Conservation (phyloP, 345 rosid species). For the Salix arbutifolia region DNA sequence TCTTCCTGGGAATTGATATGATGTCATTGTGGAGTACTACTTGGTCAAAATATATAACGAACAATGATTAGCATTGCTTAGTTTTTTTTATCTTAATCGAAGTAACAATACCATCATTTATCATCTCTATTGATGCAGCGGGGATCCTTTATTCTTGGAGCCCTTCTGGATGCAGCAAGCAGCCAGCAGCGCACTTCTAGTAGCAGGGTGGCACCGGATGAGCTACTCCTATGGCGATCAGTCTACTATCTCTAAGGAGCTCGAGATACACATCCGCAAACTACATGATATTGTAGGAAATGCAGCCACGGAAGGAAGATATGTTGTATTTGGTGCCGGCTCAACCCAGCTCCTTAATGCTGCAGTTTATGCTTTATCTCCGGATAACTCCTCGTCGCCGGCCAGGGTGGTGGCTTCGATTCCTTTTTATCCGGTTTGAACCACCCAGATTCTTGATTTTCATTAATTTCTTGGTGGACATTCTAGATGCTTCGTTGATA, state of each 20-base stretch:
- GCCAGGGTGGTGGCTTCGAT: conserved; percentile 43
- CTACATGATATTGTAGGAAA: conserved; percentile 52
- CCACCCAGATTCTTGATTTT: background rate
- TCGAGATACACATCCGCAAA: conserved; percentile 41
- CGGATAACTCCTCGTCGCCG: conserved; percentile 38
- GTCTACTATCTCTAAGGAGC: conserved; percentile 26
- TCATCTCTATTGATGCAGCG: conserved; percentile 25
- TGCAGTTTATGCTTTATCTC: conserved; percentile 55
- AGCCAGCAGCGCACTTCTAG: conserved; percentile 37
- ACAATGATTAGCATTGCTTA: no score
- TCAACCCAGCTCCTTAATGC: conserved; percentile 65
- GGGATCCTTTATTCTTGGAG: conserved; percentile 55
- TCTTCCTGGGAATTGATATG: no score
- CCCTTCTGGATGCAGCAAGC: conserved; percentile 53
- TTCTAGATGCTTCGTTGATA: background rate
- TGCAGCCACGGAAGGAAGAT: conserved; percentile 47
- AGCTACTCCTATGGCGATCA: conserved; percentile 31
- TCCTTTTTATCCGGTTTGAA: conserved; percentile 53
- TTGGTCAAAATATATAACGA: no score
- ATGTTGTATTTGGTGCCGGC: conserved; percentile 55
- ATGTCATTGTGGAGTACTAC: no score
- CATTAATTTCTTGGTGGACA: background rate
- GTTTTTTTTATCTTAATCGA: background rate
- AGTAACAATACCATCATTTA: background rate
- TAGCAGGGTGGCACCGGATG: conserved; percentile 64